Base-by-base conservation (phyloP, 139 green algal species). In the Volvox africanus region DNA sequence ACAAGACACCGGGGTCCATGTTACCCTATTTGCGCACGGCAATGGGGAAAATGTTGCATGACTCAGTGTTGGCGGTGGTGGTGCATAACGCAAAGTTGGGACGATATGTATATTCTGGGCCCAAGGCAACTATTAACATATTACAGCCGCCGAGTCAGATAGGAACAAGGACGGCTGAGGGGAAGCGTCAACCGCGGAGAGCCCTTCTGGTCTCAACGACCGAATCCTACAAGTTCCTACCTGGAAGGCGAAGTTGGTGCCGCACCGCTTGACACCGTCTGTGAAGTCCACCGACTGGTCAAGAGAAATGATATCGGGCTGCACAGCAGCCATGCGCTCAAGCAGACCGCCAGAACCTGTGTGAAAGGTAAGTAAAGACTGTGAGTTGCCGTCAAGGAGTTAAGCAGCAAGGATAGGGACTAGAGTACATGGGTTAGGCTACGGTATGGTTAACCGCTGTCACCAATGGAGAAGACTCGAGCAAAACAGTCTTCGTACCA, bases 1-100 rank as follows among this genome's bases (percentile, higher is more conserved):
- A 99, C 91, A 99, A 94, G 36, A 99, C 94, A 28, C 96, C 97
- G 33, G 96, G 96, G 95, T 99, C 97, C 95, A 99, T 98, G 95
- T 99, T 99, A 87, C 97, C 97, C 97, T 98, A 94, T 73, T 73
- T 73, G 65, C 5, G 11, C 21, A 73, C 65, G 65, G 65, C 21
- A 16, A 28, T 73, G 65, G 65, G 65, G 65, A 9, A 6, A 2
- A 73, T 30, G 65, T 24, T 73, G 65, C 21, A 73, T n/a, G n/a
- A n/a, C n/a, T n/a, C n/a, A n/a, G 65, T 6, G 65, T 73, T 73
- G 9, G 44, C 44, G 9, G 44, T 55, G 44, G 9, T 5, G 5
- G 9, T 55, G 44, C 44, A 55, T 55, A 55, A 55, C 44, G 9
- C 5, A 55, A 55, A 55, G 44, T 14, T 14, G 44, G 44, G 44